Base-by-base conservation (phyloP, 768 basidiomycete species). In the Zangia roseola region DNA sequence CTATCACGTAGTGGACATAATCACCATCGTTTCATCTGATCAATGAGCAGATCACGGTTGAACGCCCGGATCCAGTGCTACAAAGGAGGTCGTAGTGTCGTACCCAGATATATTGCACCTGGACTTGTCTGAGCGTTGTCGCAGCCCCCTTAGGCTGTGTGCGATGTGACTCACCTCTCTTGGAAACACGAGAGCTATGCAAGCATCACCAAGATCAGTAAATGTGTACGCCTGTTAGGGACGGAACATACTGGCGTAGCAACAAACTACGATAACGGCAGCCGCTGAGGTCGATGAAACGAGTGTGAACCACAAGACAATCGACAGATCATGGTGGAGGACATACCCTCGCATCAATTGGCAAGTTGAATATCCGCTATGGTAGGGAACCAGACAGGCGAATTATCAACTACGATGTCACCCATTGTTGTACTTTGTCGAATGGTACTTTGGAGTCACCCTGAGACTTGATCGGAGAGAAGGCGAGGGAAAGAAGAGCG, bases 101-200 rank as follows among this genome's bases (percentile, higher is more conserved):
- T 47, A 58, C 59, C 59, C 59, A 61, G 13, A 61, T 37, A 31
- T 55, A 36, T 52, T 61, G 42, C 21, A 53, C 53, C 56, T 61
- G 19, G 25, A 14, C 14, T n/a, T 4, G 13, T 21, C 17, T 53
- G 37, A 48, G 40, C 12, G 49, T 39, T 20, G 2, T n/a, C 21
- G 17, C n/a, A n/a, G n/a, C n/a, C n/a, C n/a, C n/a, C n/a, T n/a
- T n/a, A n/a, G n/a, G n/a, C n/a, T n/a, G n/a, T n/a, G n/a, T n/a
- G n/a, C n/a, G n/a, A 12, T 25, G 24, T 21, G 38, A n/a, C 55
- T 41, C 33, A 54, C 59, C 59, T 58, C 59, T 46, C 56, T 50
- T 19, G 52, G 45, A 34, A 60, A 60, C 52, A 61, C 46, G 47
- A 61, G 47, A 13, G 46, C 56, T 61, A 10, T 20, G 19, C 20